A percentile compares a stretch with the other conserved stretches of the same genome.
phyloP scores from a whole-genome alignment of 208 protist species.

The Crithidia fasciculata region DNA sequence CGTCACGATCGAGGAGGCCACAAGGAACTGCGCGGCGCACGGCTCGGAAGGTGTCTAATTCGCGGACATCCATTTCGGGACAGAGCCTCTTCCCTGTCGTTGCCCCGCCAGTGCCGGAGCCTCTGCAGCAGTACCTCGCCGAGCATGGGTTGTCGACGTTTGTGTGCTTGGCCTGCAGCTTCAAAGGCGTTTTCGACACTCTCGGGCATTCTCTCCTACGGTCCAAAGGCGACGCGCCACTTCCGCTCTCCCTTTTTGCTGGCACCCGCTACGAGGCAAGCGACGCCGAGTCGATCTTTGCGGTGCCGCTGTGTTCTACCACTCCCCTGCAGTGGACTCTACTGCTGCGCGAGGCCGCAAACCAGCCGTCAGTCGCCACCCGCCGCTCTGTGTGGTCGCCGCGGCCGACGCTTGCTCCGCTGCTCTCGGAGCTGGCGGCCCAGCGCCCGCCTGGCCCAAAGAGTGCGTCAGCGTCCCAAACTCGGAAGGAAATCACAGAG shows the following conservation, averaged over 20 bases:
- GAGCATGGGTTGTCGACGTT: constrained; percentile 26
- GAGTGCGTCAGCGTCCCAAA: constrained; percentile 21
- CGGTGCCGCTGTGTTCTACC: constrained; percentile 51
- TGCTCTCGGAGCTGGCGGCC: constrained; percentile 19
- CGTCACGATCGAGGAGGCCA: not conserved
- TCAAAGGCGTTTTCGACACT: constrained; percentile 7
- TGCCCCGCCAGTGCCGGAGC: constrained; percentile 29
- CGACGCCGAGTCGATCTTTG: constrained; percentile 33
- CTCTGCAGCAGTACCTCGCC: constrained; percentile 27
- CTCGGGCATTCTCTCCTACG: constrained; percentile 11
- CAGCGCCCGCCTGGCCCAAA: constrained; percentile 22
- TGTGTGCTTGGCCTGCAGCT: constrained; percentile 10
- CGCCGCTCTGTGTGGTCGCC: constrained; percentile 49
- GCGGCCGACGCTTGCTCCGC: constrained; percentile 19
- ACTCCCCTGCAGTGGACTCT: constrained; percentile 71
- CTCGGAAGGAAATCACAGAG: constrained; percentile 30
- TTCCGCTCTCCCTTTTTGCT: constrained; percentile 31
- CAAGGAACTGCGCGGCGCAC: constrained; percentile 13
- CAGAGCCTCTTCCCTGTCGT: constrained; percentile 2
- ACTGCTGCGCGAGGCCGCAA: constrained; percentile 31
- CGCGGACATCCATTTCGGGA: constrained; percentile 14
- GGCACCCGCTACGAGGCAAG: constrained; percentile 17
- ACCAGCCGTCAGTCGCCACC: constrained; percentile 13
- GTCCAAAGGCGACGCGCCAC: not conserved
- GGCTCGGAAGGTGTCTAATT: constrained; percentile 10